These are phyloP conservation scores for Rhytidiadelphus loreus DNA, from an alignment of 225 moss, liverwort and hornwort genomes.

Conservation along the genomic window DNA sequence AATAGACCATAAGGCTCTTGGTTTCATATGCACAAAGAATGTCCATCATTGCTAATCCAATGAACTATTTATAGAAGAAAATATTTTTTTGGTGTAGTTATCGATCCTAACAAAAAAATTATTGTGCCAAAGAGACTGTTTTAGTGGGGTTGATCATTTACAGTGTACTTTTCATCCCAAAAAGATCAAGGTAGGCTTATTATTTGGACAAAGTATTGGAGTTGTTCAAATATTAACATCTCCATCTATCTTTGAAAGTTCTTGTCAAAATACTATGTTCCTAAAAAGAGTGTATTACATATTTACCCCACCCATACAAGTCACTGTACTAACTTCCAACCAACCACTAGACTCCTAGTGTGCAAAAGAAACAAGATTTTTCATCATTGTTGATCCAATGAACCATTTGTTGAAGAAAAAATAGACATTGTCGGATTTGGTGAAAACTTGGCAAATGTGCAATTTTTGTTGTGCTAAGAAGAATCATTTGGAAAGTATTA, in stretches of 20 bases:
- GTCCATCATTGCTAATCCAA: neutral
- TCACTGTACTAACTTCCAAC: too few relatives aligned
- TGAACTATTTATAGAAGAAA: neutral
- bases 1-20: neutral
- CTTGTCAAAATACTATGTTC: too few relatives aligned
- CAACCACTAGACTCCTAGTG: fast-evolving
- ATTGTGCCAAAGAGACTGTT: neutral
- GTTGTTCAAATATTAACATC: neutral
- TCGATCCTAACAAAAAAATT: fast-evolving
- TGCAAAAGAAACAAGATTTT: too few relatives aligned
- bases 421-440: neutral
- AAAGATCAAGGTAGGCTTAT: neutral
- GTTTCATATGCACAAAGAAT: neutral
- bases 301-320: too few relatives aligned
- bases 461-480: neutral
- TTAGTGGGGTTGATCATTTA: neutral
- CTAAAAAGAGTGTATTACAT: too few relatives aligned
- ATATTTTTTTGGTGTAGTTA: fast-evolving
- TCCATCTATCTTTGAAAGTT: neutral
- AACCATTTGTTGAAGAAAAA: too few relatives aligned
- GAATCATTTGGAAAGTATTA: neutral
- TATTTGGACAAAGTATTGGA: fast-evolving
- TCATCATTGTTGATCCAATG: too few relatives aligned
- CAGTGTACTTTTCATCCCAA: neutral
- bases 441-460: neutral